phyloP scores from a whole-genome alignment of 1,284 basidiomycete species.

The Prillingera fragicola region DNA sequence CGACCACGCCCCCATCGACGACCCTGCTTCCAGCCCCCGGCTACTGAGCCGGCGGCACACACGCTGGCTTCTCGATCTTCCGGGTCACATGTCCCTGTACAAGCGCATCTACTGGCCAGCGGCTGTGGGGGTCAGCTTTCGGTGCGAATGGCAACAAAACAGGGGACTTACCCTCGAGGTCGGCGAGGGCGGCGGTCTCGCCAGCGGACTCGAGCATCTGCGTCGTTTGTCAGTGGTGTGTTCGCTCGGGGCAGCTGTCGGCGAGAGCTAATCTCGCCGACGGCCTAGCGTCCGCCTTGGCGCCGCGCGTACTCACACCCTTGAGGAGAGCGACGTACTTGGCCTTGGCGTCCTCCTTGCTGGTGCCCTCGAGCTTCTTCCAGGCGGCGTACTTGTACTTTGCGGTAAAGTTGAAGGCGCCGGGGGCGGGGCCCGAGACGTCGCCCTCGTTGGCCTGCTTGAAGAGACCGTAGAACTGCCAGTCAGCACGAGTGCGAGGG shows the following conservation, averaged over 20 bases:
- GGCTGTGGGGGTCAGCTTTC: background rate
- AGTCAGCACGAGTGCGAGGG: background rate
- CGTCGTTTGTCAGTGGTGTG: background rate
- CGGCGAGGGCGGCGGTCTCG: slow-evolving; percentile 57
- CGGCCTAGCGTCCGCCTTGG: slow-evolving; percentile 55
- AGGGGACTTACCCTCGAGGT: slow-evolving; percentile 54
- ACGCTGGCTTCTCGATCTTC: too few species aligned
- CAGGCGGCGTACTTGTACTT: slow-evolving; percentile 67
- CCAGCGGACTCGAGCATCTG: slow-evolving; percentile 57
- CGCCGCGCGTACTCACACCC: slow-evolving; percentile 53
- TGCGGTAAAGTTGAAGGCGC: slow-evolving; percentile 47
- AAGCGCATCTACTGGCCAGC: background rate
- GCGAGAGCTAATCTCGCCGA: slow-evolving; percentile 54
- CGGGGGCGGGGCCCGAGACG: slow-evolving; percentile 37
- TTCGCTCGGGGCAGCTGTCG: too few species aligned
- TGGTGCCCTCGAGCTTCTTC: slow-evolving; percentile 65
- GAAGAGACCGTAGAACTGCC: slow-evolving; percentile 83
- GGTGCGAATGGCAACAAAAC: background rate
- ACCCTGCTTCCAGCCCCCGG: too few species aligned
- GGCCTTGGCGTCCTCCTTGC: slow-evolving; percentile 63
- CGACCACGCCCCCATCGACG: too few species aligned
- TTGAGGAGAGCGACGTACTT: slow-evolving; percentile 70
- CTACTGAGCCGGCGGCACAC: too few species aligned
- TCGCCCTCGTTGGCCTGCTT: slow-evolving; percentile 80
- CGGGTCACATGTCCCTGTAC: background rate